Conservation (phyloP, 75 land plant species). For the Isoetes taiwanensis region DNA sequence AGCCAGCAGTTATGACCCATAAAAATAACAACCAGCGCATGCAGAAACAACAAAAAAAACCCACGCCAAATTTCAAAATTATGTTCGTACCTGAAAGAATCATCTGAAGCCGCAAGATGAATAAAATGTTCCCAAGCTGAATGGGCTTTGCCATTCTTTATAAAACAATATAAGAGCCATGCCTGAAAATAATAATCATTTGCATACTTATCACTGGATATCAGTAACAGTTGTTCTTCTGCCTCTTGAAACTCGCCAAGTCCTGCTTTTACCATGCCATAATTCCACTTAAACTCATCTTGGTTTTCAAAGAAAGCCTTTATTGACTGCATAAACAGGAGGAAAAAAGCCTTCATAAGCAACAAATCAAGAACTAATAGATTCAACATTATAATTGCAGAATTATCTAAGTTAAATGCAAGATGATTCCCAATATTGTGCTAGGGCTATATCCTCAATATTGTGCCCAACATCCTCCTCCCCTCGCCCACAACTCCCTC, state of each 20-base stretch:
- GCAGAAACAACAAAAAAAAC: no score
- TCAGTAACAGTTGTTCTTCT: conserved; percentile 15
- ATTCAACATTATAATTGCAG: no score
- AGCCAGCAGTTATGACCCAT: no score
- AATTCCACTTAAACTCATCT: conserved; percentile 32
- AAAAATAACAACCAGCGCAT: no score
- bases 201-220: neutral
- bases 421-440: no score
- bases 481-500: no score
- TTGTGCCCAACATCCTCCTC: no score
- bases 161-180: conserved; percentile 9
- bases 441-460: no score
- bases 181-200: conserved; percentile 15
- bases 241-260: conserved; percentile 20
- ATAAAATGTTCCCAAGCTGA: neutral
- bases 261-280: conserved; percentile 23
- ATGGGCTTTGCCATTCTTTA: neutral
- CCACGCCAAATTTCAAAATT: no score
- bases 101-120: neutral
- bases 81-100: neutral
- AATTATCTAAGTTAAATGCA: no score
- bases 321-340: conserved; percentile 20
- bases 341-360: neutral
- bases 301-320: conserved; percentile 17
- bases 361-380: neutral